Evolutionary conservation across 2,329 filamentous ascomycete genomes (phyloP), one percentile per base, ranked within the genome.

Genomic region (Anthostomella pinea): DNA sequence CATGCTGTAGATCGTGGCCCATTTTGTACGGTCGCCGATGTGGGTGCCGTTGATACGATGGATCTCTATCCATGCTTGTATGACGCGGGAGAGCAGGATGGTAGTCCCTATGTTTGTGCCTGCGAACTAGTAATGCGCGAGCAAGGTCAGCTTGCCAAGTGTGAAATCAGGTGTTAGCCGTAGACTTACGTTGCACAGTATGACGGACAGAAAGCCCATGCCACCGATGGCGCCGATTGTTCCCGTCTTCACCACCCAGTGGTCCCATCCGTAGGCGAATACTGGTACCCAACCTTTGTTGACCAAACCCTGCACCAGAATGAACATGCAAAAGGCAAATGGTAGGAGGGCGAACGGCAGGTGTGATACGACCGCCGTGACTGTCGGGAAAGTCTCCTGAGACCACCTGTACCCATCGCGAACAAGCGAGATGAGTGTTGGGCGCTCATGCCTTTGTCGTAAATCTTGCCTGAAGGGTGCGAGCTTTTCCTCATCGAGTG

Each of bases 51-150:
- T 72, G 0, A 46, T 40, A 1, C 53, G 37, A 46, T 83, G 78
- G 25, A 87, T 84, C 2, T 64, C 51, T 44, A 76, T 65, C 84
- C 84, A 87, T 0, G 75, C 65, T 54, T 87, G 83, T 8, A 87
- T 75, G 6, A 87, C 73, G 3, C 83, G 79, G 7, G 75, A 85
- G 1, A 87, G 68, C 1, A 87, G 73, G 52, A 88, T 87, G 0
- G 83, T 83, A 0, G 83, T 85, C 21, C 84, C 83, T 34, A 87
- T 87, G 46, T 87, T 87, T 2, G 84, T 87, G 13, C 84, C 84
- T 0, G 84, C 81, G 48, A 87, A 87, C 81, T 87, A 43, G 25
- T 6, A 21, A 30, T 57, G 22, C 15, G 8, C 15, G 11, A n/a
- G 38, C 55, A 39, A 29, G 37, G 18, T 20, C 3, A 10, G 30